phyloP scores from a whole-genome alignment of 78 protist species.

The Guillardia theta region DNA sequence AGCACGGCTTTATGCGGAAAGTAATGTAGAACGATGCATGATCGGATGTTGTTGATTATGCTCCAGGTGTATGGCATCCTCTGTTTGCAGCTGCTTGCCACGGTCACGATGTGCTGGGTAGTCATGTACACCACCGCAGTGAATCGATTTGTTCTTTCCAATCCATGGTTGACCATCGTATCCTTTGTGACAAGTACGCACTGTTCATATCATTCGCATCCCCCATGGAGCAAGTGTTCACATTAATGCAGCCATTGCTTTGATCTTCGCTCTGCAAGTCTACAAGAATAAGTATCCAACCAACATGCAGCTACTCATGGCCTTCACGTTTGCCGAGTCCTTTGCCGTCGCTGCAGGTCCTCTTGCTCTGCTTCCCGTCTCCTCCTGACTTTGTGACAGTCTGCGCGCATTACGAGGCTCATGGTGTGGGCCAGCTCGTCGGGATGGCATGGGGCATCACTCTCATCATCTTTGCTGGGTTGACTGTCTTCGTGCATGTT shows the following conservation, averaged over 20 bases:
- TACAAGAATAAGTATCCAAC: neutral
- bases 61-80: neutral
- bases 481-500: neutral
- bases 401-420: neutral
- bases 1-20: neutral
- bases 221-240: too few relatives aligned
- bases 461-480: neutral
- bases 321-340: neutral
- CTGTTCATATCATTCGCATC: too few relatives aligned
- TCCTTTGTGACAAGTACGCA: too few relatives aligned
- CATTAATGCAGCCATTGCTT: neutral
- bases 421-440: neutral
- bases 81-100: neutral
- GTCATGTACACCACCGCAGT: too few relatives aligned
- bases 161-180: too few relatives aligned
- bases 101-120: neutral
- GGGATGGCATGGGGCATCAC: neutral
- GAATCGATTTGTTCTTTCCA: too few relatives aligned
- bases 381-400: neutral
- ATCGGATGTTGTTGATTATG: neutral
- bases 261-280: neutral
- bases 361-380: neutral
- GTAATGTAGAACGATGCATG: neutral
- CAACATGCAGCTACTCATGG: neutral
- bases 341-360: neutral